These are phyloP conservation scores for Dactylella cylindrospora DNA, from an alignment of 2,329 filamentous ascomycete genomes.

Conservation along the genomic window DNA sequence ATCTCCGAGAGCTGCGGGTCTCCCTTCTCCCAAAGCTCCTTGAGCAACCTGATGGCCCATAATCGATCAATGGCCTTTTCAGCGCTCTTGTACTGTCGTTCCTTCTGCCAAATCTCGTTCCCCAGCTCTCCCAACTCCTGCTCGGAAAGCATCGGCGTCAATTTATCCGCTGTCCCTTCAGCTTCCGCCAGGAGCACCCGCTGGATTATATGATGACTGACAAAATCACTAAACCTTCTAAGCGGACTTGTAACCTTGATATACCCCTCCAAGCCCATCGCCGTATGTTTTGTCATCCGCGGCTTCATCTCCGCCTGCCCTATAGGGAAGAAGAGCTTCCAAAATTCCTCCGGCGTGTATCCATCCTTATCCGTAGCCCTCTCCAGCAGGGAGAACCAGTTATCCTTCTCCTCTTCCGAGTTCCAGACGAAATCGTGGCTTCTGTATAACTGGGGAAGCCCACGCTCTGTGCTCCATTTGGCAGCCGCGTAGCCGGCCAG, in stretches of 20 bases:
- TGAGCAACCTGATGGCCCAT: conserved; percentile 28
- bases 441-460: conserved; percentile 64
- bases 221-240: conserved; percentile 64
- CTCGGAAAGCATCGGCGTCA: conserved; percentile 38
- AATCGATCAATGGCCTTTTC: conserved; percentile 10
- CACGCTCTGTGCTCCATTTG: conserved; percentile 61
- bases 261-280: conserved; percentile 57
- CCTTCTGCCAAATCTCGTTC: conserved; percentile 19
- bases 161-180: conserved; percentile 30
- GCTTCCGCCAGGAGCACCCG: conserved; percentile 55
- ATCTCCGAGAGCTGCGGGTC: conserved; percentile 5
- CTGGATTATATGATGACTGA: conserved; percentile 69
- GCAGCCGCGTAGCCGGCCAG: conserved; percentile 65
- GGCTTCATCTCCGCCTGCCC: conserved; percentile 6
- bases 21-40: conserved; percentile 11
- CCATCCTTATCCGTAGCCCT: conserved; percentile 17
- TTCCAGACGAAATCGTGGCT: conserved; percentile 52
- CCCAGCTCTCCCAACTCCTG: conserved; percentile 38
- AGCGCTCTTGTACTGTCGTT: conserved; percentile 11
- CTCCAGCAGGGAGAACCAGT: conserved; percentile 52
- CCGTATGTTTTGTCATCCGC: conserved; percentile 3
- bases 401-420: conserved; percentile 53
- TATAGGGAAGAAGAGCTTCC: conserved; percentile 21
- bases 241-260: conserved; percentile 67
- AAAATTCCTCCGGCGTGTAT: conserved; percentile 12